phyloP scores from a whole-genome alignment of 2,329 filamentous ascomycete genomes.

The Arthrobotrys entomopaga region DNA sequence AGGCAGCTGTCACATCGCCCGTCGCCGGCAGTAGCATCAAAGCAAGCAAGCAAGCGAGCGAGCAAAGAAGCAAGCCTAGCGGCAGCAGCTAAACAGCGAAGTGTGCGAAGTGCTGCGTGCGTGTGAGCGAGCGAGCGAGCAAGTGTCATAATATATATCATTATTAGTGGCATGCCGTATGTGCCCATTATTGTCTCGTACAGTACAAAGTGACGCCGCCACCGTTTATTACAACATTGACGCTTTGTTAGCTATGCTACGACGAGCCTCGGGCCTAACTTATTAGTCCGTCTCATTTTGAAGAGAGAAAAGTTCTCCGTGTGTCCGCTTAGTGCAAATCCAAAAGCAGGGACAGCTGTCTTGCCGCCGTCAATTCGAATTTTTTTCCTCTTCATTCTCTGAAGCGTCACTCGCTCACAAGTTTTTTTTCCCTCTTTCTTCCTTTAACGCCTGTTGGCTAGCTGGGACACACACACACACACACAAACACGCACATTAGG shows the following conservation, averaged over 20 bases:
- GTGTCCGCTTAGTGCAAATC: constrained; percentile 46
- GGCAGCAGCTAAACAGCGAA: not conserved
- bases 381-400: constrained; percentile 22
- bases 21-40: not conserved
- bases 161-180: not conserved
- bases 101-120: constrained; percentile 7
- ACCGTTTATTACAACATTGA: not conserved
- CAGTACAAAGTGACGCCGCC: constrained; percentile 32
- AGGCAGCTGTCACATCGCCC: constrained; percentile 44
- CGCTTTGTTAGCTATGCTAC: not conserved
- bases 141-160: constrained; percentile 4
- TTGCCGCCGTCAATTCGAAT: constrained; percentile 51
- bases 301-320: not conserved
- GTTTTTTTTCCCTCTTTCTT: constrained; percentile 48
- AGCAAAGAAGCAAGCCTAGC: too few species aligned
- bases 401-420: constrained; percentile 57
- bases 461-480: constrained; percentile 29
- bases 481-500: too few species aligned
- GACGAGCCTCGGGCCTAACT: not conserved
- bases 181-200: constrained; percentile 47
- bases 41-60: not conserved
- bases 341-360: constrained; percentile 54
- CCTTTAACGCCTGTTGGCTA: constrained; percentile 56
- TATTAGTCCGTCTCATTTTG: constrained; percentile 10
- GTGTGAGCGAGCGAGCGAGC: too few species aligned